Evolutionary conservation across 352 stramenopile genomes (phyloP), one percentile per base, ranked within the genome.

Genomic region (Thraustotheca clavata): DNA sequence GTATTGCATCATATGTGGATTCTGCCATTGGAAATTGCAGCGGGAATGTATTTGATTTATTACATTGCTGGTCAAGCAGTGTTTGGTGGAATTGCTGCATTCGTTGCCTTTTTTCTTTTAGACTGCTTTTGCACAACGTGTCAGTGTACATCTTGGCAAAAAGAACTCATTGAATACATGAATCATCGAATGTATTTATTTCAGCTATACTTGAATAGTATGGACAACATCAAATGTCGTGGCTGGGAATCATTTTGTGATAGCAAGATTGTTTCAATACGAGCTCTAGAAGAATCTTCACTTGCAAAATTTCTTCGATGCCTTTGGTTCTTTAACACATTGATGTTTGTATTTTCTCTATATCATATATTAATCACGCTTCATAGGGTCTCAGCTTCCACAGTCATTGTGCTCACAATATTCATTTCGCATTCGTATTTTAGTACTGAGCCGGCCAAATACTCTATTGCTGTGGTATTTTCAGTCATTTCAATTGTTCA

Each of bases 221-320:
- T 65, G 57, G 47, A 65, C 20, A 54, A 43, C 18, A 46, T 65
- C 57, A 65, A 65, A 46, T 33, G 46, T 20, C 36, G 57, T 32
- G 27, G 35, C 11, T 50, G 39, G 39, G 57, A 65, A 55, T 7
- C 12, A 11, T 26, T 27, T 18, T n/a, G 38, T 1, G 57, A 65
- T 22, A 29, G 27, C 36, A 34, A 34, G 27, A 26, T 65, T 9
- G 24, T 52, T 9, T 31, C 6, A 1, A 14, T 52, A 2, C 43
- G 43, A 24, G 43, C 12, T 31, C 24, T 18, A 24, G 43, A 52
- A 52, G 43, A 52, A 24, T 6, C n/a, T 31, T 24, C 43, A 18
- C 43, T 52, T 2, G 1, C 1, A 31, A 24, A 31, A 31, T 31
- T 20, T 2, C 43, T 52, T 2, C 43, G 43, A 7, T 52, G 9